Evolutionary conservation across 2,329 filamentous ascomycete genomes (phyloP).

Genomic region (Fusarium burgessii): DNA sequence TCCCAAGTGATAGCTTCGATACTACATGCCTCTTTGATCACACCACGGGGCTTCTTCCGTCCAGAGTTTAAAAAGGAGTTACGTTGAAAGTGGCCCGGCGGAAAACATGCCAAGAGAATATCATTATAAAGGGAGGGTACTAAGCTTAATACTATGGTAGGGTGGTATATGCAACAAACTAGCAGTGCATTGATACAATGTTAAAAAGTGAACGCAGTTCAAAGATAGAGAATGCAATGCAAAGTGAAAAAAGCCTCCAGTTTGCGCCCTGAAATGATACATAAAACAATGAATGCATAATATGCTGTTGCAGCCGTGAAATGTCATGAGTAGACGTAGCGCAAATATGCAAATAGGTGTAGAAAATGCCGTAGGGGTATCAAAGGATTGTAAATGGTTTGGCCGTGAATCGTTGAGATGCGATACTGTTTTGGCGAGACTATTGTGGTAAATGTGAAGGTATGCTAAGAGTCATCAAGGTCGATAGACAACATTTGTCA

Average conservation of each 20-base stretch:
- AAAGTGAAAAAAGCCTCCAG: slow-evolving; percentile 10
- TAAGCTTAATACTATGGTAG: slow-evolving; percentile 21
- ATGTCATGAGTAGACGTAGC: slow-evolving; percentile 28
- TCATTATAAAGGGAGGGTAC: slow-evolving; percentile 13
- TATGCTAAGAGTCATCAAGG: slow-evolving; percentile 47
- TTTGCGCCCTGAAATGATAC: slow-evolving; percentile 26
- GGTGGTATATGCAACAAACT: slow-evolving; percentile 4
- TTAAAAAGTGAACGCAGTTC: background rate
- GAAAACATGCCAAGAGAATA: slow-evolving; percentile 10
- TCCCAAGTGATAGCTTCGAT: slow-evolving; percentile 4
- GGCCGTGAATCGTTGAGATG: slow-evolving; percentile 45
- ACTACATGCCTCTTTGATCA: slow-evolving; percentile 14
- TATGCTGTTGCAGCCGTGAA: slow-evolving; percentile 41
- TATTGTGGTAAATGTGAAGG: slow-evolving; percentile 5
- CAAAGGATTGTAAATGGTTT: slow-evolving; percentile 45
- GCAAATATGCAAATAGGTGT: slow-evolving; percentile 15
- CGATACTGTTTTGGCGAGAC: slow-evolving; percentile 24
- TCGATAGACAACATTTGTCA: slow-evolving; percentile 64
- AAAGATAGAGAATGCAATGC: background rate
- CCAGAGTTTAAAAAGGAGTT: background rate
- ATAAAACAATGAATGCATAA: slow-evolving; percentile 29
- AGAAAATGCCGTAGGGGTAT: slow-evolving; percentile 41
- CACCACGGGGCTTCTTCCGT: background rate
- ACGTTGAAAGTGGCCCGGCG: background rate
- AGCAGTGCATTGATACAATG: slow-evolving; percentile 14